Percentiles rank a stretch among this genome's conserved stretches.
phyloP scores from a whole-genome alignment of 2,329 filamentous ascomycete species.

The Pezicula carpinea region DNA sequence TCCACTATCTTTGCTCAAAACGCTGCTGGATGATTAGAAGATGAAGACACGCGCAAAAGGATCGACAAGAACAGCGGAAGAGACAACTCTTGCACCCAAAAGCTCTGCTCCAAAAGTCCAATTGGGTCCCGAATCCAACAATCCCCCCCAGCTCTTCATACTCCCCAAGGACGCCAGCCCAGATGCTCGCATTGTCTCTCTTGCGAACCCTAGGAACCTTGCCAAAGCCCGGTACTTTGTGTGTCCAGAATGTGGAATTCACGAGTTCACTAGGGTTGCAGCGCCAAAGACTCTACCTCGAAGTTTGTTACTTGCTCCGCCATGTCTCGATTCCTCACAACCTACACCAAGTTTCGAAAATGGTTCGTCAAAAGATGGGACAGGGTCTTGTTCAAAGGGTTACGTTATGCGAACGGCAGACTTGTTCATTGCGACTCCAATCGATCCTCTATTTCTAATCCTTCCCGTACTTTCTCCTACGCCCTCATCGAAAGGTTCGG shows the following conservation, averaged over 20 bases:
- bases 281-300: slow-evolving; percentile 48
- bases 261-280: slow-evolving; percentile 58
- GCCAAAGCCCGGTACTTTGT: slow-evolving; percentile 56
- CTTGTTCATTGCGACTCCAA: slow-evolving; percentile 75
- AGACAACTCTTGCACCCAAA: slow-evolving; percentile 16
- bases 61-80: slow-evolving; percentile 17
- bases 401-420: slow-evolving; percentile 64
- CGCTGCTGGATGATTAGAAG: slow-evolving; percentile 3
- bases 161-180: slow-evolving; percentile 49
- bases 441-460: slow-evolving; percentile 82
- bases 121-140: slow-evolving; percentile 28
- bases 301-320: slow-evolving; percentile 52
- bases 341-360: slow-evolving; percentile 10
- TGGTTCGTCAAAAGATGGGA: slow-evolving; percentile 18
- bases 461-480: slow-evolving; percentile 62
- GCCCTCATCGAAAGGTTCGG: slow-evolving; percentile 35
- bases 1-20: too few relatives aligned
- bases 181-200: slow-evolving; percentile 53
- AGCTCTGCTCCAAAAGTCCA: slow-evolving; percentile 24
- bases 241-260: slow-evolving; percentile 57
- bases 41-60: slow-evolving; percentile 25
- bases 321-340: slow-evolving; percentile 4
- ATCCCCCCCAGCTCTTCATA: slow-evolving; percentile 53
- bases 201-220: slow-evolving; percentile 54
- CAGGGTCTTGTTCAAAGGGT: slow-evolving; percentile 28